Percentiles rank a stretch among this genome's conserved stretches.
phyloP scores from a whole-genome alignment of 345 rosid species.

The Barbarea vulgaris region DNA sequence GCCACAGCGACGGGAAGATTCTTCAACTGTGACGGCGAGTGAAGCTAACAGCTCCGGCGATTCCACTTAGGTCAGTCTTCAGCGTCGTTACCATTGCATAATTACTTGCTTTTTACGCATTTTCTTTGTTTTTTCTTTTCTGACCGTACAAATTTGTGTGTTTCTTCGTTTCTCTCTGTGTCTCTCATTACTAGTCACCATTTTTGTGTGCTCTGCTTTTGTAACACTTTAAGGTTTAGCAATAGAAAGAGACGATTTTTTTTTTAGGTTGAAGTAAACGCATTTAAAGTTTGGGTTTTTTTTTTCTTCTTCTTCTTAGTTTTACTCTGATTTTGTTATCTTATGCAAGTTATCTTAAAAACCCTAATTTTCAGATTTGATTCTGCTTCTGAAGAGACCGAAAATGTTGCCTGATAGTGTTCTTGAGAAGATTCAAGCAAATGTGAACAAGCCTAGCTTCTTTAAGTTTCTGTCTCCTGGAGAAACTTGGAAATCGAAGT shows the following conservation, averaged over 20 bases:
- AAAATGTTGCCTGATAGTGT: not conserved
- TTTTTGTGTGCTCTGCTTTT: not conserved
- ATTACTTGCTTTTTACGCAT: not conserved
- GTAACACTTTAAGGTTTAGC: not conserved
- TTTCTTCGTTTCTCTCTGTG: not conserved
- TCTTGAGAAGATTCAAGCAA: not conserved
- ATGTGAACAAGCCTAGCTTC: constrained; percentile 24
- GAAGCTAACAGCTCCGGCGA: no score
- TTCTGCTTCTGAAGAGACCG: not conserved
- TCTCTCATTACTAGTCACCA: not conserved
- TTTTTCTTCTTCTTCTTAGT: no score
- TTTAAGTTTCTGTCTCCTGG: constrained; percentile 22
- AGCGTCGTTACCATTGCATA: no score
- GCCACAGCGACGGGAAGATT: no score
- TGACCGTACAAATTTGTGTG: not conserved
- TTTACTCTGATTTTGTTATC: not conserved
- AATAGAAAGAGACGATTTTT: not conserved
- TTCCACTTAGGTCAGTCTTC: no score
- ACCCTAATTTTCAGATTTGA: not conserved
- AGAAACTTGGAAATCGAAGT: constrained; percentile 18
- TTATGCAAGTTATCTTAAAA: not conserved
- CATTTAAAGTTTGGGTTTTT: not conserved
- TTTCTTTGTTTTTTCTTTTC: not conserved
- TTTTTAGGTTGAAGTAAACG: not conserved
- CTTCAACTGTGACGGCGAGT: no score